Evolutionary conservation across 345 rosid genomes (phyloP).

Genomic region (Lagerstroemia speciosa): DNA sequence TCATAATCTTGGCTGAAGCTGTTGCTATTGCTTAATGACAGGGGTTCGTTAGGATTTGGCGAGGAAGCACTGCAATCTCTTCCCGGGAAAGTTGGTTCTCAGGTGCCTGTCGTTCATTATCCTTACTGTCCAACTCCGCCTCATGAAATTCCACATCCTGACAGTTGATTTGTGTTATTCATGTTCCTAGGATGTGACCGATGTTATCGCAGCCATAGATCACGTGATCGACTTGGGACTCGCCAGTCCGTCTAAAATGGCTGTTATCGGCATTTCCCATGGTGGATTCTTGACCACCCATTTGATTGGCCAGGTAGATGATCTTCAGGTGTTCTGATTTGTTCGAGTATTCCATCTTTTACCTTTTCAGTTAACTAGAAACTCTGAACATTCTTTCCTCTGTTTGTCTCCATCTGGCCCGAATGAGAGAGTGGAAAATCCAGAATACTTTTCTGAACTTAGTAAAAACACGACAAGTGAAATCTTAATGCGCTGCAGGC

Average conservation of each 20-base stretch:
- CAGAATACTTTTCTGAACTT: background rate
- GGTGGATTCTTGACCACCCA: conserved; percentile 94
- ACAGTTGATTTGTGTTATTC: background rate
- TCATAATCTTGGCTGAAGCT: conserved; percentile 41
- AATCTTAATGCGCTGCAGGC: conserved; percentile 33
- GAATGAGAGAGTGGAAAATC: too few species aligned
- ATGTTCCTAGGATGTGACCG: conserved; percentile 54
- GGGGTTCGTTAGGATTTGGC: conserved; percentile 92
- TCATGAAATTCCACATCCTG: background rate
- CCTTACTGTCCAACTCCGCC: background rate
- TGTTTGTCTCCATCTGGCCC: too few species aligned
- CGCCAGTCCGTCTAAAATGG: conserved; percentile 58
- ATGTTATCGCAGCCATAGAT: conserved; percentile 74
- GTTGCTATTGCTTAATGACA: conserved; percentile 88
- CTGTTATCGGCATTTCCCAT: conserved; percentile 82
- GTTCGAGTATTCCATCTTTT: too few species aligned
- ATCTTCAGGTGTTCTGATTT: background rate
- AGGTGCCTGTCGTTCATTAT: conserved; percentile 36
- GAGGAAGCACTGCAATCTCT: conserved; percentile 97
- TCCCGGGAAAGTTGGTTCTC: conserved; percentile 81
- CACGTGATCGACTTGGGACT: conserved; percentile 54
- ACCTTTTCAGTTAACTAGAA: too few species aligned
- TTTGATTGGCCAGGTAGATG: conserved; percentile 86
- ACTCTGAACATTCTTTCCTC: too few species aligned
- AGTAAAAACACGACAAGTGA: background rate